These are phyloP conservation scores for Marasmius tenuissimus DNA, from an alignment of 1,284 basidiomycete species.

Conservation along the genomic window DNA sequence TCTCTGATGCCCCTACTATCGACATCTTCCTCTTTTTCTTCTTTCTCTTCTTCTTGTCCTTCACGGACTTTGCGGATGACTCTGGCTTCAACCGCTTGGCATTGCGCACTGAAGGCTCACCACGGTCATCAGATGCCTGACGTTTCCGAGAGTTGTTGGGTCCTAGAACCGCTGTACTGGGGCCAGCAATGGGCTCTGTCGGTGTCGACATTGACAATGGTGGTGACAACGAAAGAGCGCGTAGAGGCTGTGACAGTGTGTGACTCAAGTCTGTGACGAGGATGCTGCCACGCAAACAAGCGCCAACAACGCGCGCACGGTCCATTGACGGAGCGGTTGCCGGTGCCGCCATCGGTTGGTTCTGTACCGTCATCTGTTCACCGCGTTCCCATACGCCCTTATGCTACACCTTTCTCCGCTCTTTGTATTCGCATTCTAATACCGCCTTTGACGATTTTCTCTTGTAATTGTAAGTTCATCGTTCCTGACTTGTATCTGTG, in stretches of 20 bases:
- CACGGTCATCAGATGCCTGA: slow-evolving; percentile 17
- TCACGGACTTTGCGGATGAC: slow-evolving; percentile 21
- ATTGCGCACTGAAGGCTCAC: slow-evolving; percentile 25
- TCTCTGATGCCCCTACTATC: slow-evolving; percentile 25
- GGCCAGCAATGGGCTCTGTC: slow-evolving; percentile 32
- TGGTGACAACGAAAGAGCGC: neutral
- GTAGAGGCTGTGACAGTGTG: neutral
- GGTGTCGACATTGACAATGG: slow-evolving; percentile 18
- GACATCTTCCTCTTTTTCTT: slow-evolving; percentile 41
- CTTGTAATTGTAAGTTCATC: too few relatives aligned
- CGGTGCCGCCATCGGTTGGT: too few relatives aligned
- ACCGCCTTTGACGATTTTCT: too few relatives aligned
- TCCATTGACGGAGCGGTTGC: neutral
- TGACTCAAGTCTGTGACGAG: neutral
- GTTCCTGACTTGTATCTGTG: too few relatives aligned
- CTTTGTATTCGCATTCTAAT: too few relatives aligned
- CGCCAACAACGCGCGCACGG: neutral
- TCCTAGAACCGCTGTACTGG: slow-evolving; percentile 13
- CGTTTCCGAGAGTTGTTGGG: slow-evolving; percentile 6
- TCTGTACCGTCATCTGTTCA: too few relatives aligned
- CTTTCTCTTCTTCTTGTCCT: slow-evolving; percentile 41
- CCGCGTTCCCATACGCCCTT: too few relatives aligned
- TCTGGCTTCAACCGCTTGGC: slow-evolving; percentile 20
- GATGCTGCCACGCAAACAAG: neutral
- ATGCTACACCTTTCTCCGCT: too few relatives aligned